Percentiles rank a stretch among this genome's conserved stretches.
phyloP scores from a whole-genome alignment of 2,329 filamentous ascomycete species.

The Plenodomus lindquistii region DNA sequence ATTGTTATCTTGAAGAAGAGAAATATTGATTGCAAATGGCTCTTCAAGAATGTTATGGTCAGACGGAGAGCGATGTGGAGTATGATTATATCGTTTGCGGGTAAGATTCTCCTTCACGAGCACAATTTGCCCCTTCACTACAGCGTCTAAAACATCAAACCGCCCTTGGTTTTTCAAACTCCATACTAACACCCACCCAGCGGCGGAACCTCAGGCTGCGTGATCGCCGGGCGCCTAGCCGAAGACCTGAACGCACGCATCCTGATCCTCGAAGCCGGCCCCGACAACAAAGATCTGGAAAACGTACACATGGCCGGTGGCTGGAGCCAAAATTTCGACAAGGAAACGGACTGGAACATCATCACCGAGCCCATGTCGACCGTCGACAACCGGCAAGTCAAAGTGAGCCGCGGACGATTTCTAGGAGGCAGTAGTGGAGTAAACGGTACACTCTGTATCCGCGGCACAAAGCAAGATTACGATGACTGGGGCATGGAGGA shows the following conservation, averaged over 20 bases:
- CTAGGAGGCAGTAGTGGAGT: constrained; percentile 55
- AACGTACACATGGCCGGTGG: constrained; percentile 58
- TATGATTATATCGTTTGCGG: constrained; percentile 36
- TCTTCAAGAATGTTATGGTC: constrained; percentile 22
- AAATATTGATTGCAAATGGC: too few species aligned
- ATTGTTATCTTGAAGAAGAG: too few species aligned
- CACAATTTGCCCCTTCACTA: not conserved
- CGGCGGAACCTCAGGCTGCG: constrained; percentile 55
- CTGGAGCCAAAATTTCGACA: constrained; percentile 54
- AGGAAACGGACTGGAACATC: constrained; percentile 58
- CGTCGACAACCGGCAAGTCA: constrained; percentile 51
- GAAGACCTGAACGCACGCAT: constrained; percentile 49
- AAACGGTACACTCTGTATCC: constrained; percentile 56
- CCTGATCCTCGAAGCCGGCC: constrained; percentile 54
- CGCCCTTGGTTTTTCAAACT: not conserved
- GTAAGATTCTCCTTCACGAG: constrained; percentile 7
- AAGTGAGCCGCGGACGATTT: constrained; percentile 55
- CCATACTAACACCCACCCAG: constrained; percentile 18
- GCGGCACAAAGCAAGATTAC: constrained; percentile 54
- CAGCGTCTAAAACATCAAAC: too few species aligned
- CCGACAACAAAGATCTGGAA: constrained; percentile 50
- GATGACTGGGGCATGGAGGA: constrained; percentile 61
- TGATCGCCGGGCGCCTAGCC: constrained; percentile 53
- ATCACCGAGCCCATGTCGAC: constrained; percentile 46
- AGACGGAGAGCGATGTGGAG: constrained; percentile 17